Percentiles rank a stretch among this genome's conserved stretches.
Evolutionary conservation across 83 land plant genomes (phyloP).

Genomic region (Larix sibirica): DNA sequence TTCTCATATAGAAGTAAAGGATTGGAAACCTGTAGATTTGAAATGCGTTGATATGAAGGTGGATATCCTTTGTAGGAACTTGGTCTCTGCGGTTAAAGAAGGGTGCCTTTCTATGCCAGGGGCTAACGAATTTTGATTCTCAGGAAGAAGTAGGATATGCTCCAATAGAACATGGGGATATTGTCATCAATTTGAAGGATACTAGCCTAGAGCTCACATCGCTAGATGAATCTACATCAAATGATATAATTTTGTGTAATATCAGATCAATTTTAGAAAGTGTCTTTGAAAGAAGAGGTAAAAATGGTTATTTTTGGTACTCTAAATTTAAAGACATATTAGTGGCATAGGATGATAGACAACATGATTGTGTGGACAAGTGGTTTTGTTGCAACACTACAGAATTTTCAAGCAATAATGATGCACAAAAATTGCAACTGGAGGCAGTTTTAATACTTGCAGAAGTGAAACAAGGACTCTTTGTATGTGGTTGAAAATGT

Average conservation of each 20-base stretch:
- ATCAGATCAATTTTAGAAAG: neutral
- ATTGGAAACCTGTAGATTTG: conserved; percentile 37
- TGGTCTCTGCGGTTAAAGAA: conserved; percentile 10
- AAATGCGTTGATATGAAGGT: conserved; percentile 25
- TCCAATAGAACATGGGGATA: conserved; percentile 14
- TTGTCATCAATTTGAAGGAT: conserved; percentile 18
- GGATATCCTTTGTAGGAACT: conserved; percentile 18
- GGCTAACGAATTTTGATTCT: conserved; percentile 21
- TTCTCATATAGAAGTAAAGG: conserved; percentile 30
- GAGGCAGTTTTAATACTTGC: conserved; percentile 18
- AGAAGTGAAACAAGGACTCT: conserved; percentile 21
- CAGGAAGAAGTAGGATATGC: conserved; percentile 18
- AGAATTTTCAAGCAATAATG: conserved; percentile 25
- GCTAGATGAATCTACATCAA: conserved; percentile 2
- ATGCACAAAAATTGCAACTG: conserved; percentile 32
- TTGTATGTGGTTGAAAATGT: conserved; percentile 38
- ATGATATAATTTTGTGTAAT: neutral
- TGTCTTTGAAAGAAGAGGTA: neutral
- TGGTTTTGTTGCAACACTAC: conserved; percentile 24
- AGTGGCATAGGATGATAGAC: conserved; percentile 16
- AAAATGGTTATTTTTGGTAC: conserved; percentile 32
- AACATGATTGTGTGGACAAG: conserved; percentile 15
- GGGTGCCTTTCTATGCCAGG: conserved; percentile 1
- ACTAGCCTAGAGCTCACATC: conserved; percentile 26
- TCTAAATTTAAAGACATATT: conserved; percentile 26